Base-by-base conservation (phyloP, 495 filamentous ascomycete species). In the Penicillium pulvis region DNA sequence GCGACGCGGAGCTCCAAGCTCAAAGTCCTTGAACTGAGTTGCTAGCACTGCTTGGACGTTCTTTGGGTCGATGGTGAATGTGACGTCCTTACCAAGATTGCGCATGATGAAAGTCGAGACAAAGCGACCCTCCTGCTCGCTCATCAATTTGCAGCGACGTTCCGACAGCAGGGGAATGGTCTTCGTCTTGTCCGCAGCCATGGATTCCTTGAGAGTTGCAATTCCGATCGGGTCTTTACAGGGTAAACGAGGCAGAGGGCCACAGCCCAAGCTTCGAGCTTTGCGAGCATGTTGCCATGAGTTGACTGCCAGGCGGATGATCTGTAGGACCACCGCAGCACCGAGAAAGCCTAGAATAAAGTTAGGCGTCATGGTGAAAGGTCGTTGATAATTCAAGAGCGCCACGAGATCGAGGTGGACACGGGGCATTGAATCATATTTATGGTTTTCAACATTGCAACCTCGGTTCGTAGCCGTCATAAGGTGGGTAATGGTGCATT, bases 31-130 rank as follows among this genome's bases (percentile, higher is more conserved):
- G 63, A 83, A 84, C 57, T 85, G 75, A 14, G 75, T 79, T 2
- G 82, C 77, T 33, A 84, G 72, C 19, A 84, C 60, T 16, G 81
- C 79, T 64, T 80, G 75, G 11, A 83, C 59, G 61, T 84, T 84
- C 54, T 74, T 74, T 6, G 81, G 81, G 20, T 85, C 83, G 50
- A 75, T 68, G 10, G 84, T 85, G 42, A 71, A 71, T 51, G 75
- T 43, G 19, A 56, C 48, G 20, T 72, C 58, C 28, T 62, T 62
- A 45, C 71, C 71, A 26, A 72, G 49, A 31, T 70, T 68, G 33
- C 68, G 65, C 12, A 69, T 23, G 10, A 53, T 44, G 47, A 61
- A 73, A 19, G 72, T 74, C 2, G 61, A 63, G 24, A 75, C 67
- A 36, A 58, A 57, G 23, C 74, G 70, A 33, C 66, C 63, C 47